Percentiles rank a stretch among this genome's conserved stretches.
Conservation (phyloP, 345 rosid genomes). For the Eucalyptus pumila region DNA sequence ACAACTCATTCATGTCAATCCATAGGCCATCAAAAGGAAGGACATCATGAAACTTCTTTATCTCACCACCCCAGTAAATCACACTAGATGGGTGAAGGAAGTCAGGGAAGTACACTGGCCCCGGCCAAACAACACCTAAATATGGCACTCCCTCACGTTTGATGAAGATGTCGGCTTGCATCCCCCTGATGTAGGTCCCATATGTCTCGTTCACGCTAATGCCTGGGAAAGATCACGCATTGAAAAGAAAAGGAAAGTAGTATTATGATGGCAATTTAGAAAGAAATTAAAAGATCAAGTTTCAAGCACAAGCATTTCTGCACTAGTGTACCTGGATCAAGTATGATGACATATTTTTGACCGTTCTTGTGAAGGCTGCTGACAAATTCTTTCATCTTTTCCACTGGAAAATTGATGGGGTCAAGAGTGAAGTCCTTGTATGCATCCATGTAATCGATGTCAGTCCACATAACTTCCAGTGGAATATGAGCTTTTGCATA, state of each 20-base stretch:
- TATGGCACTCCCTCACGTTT: constrained; percentile 44
- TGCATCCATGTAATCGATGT: constrained; percentile 71
- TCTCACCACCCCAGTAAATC: constrained; percentile 45
- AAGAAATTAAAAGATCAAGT: not conserved
- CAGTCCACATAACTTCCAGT: constrained; percentile 76
- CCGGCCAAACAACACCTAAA: constrained; percentile 65
- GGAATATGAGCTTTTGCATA: constrained; percentile 61
- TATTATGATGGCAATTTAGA: not conserved
- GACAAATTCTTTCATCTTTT: not conserved
- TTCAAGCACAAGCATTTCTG: not conserved
- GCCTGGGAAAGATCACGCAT: constrained; percentile 14
- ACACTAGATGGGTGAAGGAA: constrained; percentile 34
- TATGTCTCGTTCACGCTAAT: constrained; percentile 38
- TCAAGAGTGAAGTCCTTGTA: constrained; percentile 62
- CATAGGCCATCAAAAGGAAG: constrained; percentile 62
- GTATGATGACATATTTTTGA: constrained; percentile 48
- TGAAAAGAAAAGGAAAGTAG: not conserved
- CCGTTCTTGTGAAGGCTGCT: constrained; percentile 2
- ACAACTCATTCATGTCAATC: constrained; percentile 74
- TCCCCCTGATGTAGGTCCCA: constrained; percentile 43
- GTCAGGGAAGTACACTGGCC: constrained; percentile 54
- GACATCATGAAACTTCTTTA: constrained; percentile 28
- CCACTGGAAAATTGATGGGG: constrained; percentile 43
- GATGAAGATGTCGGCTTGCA: constrained; percentile 45
- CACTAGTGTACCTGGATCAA: constrained; percentile 51